phyloP scores from a whole-genome alignment of 768 basidiomycete genomes.

The Termitomyces sp. region DNA sequence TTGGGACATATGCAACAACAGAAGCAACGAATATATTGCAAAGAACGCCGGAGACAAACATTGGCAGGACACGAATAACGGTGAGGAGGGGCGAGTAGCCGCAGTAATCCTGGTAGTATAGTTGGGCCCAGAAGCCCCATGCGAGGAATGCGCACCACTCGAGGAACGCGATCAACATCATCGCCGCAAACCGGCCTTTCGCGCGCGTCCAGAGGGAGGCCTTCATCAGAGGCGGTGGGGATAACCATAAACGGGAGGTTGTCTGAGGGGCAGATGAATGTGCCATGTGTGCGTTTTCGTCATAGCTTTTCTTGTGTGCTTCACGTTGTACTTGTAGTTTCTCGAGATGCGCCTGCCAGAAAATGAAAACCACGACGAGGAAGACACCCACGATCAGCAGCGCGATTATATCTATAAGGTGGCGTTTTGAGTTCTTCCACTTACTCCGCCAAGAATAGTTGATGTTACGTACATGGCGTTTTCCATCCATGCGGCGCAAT shows the following conservation, averaged over 20 bases:
- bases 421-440: background rate
- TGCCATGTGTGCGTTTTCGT: background rate
- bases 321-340: constrained; percentile 11
- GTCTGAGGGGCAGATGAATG: background rate
- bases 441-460: background rate
- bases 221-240: constrained; percentile 60
- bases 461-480: constrained; percentile 29
- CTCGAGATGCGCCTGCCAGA: constrained; percentile 64
- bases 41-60: constrained; percentile 60
- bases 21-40: constrained; percentile 67
- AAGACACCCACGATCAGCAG: constrained; percentile 59
- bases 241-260: constrained; percentile 13
- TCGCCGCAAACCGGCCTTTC: constrained; percentile 52
- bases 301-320: background rate
- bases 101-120: constrained; percentile 72
- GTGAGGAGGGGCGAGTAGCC: constrained; percentile 52
- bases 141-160: constrained; percentile 53
- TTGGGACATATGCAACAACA: constrained; percentile 50
- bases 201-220: constrained; percentile 59
- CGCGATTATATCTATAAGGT: constrained; percentile 57
- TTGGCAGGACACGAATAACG: constrained; percentile 67
- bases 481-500: constrained; percentile 56
- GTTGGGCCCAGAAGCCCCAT: constrained; percentile 43
- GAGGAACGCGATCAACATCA: constrained; percentile 56
- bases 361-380: constrained; percentile 49